These are phyloP conservation scores for Lasiodiplodia gonubiensis DNA, from an alignment of 2,329 filamentous ascomycete genomes.

Conservation along the genomic window DNA sequence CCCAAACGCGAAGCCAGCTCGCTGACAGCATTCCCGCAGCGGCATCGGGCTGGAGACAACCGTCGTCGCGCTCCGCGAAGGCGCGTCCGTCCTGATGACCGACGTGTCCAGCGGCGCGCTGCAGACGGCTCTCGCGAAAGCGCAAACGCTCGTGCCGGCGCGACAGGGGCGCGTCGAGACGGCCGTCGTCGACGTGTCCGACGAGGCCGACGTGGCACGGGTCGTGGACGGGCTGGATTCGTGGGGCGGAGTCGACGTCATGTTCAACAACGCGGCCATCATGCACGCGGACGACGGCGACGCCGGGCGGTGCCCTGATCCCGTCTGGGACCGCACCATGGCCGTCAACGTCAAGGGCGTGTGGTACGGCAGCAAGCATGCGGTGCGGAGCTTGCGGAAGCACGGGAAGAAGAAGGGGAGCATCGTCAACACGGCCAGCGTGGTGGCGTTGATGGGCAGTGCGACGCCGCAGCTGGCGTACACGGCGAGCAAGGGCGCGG, in stretches of 20 bases:
- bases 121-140: slow-evolving; percentile 75
- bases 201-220: no score
- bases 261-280: slow-evolving; percentile 98
- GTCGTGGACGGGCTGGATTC: no score
- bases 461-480: slow-evolving; percentile 91
- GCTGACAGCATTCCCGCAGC: slow-evolving; percentile 57
- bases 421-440: slow-evolving; percentile 91
- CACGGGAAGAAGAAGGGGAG: slow-evolving; percentile 79
- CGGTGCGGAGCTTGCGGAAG: slow-evolving; percentile 78
- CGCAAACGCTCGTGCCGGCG: no score
- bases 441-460: slow-evolving; percentile 84
- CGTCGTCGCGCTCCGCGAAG: slow-evolving; percentile 88
- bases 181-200: slow-evolving; percentile 77
- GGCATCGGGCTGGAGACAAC: slow-evolving; percentile 92
- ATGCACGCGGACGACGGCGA: slow-evolving; percentile 76
- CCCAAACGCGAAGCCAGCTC: no score
- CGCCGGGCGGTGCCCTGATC: slow-evolving; percentile 86
- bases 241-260: slow-evolving; percentile 87
- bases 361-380: slow-evolving; percentile 96
- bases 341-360: slow-evolving; percentile 97
- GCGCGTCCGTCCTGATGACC: slow-evolving; percentile 81
- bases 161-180: no score
- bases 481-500: slow-evolving; percentile 91
- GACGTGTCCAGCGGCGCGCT: slow-evolving; percentile 83
- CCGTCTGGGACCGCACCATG: slow-evolving; percentile 92